Evolutionary conservation across 331 rosid genomes (phyloP), one percentile per base, ranked within the genome.

Genomic region (Arachis monticola): DNA sequence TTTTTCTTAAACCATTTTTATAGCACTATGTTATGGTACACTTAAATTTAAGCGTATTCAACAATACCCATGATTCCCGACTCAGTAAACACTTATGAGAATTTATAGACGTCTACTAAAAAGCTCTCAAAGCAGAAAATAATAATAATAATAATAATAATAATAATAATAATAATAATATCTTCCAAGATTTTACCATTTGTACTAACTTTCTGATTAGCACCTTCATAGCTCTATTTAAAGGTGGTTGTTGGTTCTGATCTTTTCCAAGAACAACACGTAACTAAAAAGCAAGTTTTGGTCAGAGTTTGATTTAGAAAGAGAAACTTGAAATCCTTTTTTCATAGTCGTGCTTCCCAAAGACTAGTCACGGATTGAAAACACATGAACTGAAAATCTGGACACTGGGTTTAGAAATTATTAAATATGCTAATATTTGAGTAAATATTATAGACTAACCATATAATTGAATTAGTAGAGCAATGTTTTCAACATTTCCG

Each of bases 221-320:
- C 61, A 77, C 70, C 44, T 69, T 48, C 13, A 55, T 40, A 70
- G 74, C 83, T 69, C 74, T 70, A 42, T 67, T 64, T 66, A 84
- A 80, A 84, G 77, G 67, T 67, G 35, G 60, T 81, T 70, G 35
- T 57, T 81, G 89, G 87, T 68, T 80, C 85, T 17, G 48, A 72
- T 52, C 61, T 64, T 80, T 62, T 3, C 80, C 35, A 67, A 67
- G 71, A 80, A 70, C 69, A 35, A 64, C 60, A 63, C 72, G 67
- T 75, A 74, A 73, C 70, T 50, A 73, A 69, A 71, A 75, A 76
- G 69, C 55, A 67, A 68, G 59, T 60, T 75, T 55, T 67, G 77
- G 80, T 61, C 73, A 40, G 17, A 50, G 31, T 47, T 46, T 17
- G 67, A 56, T 61, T 45, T 72, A 70, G 41, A 63, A 7, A 79